These are phyloP conservation scores for Leccinum fibrillosum DNA, from an alignment of 768 basidiomycete genomes.

Conservation along the genomic window DNA sequence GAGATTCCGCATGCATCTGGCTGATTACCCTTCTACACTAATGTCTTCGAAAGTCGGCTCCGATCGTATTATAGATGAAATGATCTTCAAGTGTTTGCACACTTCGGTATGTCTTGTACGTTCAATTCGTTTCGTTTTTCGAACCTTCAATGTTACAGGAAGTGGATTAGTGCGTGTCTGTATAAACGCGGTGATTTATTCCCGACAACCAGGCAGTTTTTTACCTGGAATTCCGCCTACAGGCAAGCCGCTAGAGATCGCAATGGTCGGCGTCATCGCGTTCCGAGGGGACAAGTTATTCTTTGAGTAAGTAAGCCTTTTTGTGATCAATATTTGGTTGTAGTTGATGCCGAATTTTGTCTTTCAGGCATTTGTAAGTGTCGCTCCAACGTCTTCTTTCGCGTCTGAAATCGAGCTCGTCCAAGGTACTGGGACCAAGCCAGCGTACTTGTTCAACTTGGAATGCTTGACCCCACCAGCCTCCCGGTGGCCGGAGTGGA, in stretches of 20 bases:
- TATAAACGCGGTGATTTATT: background rate
- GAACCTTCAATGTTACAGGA: slow-evolving; percentile 27
- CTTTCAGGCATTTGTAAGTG: slow-evolving; percentile 18
- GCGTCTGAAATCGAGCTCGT: background rate
- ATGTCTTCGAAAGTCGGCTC: slow-evolving; percentile 32
- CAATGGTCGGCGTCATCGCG: slow-evolving; percentile 43
- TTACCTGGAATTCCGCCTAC: slow-evolving; percentile 36
- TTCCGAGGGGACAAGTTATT: slow-evolving; percentile 49
- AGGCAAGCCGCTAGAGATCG: slow-evolving; percentile 38
- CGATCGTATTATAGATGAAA: slow-evolving; percentile 46
- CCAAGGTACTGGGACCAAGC: slow-evolving; percentile 49
- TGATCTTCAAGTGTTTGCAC: slow-evolving; percentile 43
- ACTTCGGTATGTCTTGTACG: slow-evolving; percentile 28
- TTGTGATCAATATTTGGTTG: background rate
- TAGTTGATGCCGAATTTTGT: background rate
- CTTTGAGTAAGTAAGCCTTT: slow-evolving; percentile 42
- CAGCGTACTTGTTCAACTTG: slow-evolving; percentile 42
- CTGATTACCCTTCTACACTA: background rate
- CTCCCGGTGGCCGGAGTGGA: slow-evolving; percentile 42
- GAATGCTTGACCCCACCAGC: slow-evolving; percentile 29
- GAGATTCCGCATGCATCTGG: slow-evolving; percentile 4
- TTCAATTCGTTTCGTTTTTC: background rate
- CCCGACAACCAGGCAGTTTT: slow-evolving; percentile 14
- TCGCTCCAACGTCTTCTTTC: background rate
- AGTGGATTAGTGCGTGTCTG: slow-evolving; percentile 37